Evolutionary conservation across 23 red algal genomes (phyloP), one percentile per base, ranked within the genome.

Genomic region (Chondrus crispus): DNA sequence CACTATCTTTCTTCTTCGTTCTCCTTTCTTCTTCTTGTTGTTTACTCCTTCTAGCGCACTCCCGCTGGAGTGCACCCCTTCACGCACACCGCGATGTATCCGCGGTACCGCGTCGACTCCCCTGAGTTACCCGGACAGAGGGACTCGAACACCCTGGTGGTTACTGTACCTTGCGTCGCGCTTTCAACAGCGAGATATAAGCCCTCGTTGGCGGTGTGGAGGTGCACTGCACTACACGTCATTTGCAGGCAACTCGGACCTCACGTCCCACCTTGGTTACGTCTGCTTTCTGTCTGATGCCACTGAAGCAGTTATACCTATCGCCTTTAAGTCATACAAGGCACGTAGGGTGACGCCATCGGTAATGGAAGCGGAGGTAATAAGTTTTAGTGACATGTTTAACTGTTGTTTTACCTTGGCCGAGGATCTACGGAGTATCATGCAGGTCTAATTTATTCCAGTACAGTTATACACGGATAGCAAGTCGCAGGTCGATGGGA

Each of bases 401-500:
- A 46, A 82, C 49, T 36, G 22, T 4, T 24, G 3, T 2, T 62
- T 82, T 9, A 69, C 53, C 39, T 22, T 82, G 46, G 53, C 24
- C 19, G 28, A 55, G n/a, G 78, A 82, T 24, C n/a, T 82, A 2
- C 42, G 38, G 36, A 28, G 36, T 69, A 28, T 82, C 24, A 28
- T 2, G 6, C 36, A 7, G 13, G 66, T 13, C 2, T n/a, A 62
- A 32, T 20, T 24, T 2, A 26, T 82, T 3, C 78, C 78, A 26
- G 29, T 82, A 3, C 4, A 30, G 46, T 32, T 69, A 46, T 38
- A 62, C 46, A 82, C 49, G n/a, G 78, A 82, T 36, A 30, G 22
- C 43, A 82, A 82, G 46, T 32, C 46, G 20, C 3, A 62, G 43
- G 54, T 82, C 35, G 78, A 82, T 69, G 46, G 54, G 20, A 82